Conservation (phyloP, 2,329 filamentous ascomycete genomes). For the Alternaria angustiovoidea region DNA sequence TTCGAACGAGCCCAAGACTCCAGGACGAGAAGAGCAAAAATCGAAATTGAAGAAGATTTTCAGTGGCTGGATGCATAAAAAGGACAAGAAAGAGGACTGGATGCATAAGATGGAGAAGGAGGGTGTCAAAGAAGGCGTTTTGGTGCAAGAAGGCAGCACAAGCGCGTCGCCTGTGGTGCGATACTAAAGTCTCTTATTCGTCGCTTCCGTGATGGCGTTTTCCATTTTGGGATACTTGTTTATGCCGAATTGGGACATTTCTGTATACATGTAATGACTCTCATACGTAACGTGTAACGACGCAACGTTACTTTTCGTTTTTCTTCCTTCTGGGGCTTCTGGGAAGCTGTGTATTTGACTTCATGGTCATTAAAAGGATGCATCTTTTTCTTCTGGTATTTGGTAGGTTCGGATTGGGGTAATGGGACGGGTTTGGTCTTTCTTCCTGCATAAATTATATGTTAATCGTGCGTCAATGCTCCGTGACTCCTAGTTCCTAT, state of each 20-base stretch:
- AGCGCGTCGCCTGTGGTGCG: conserved; percentile 42
- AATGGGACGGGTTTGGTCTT: background rate
- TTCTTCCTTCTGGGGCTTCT: background rate
- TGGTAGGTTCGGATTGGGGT: background rate
- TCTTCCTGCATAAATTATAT: background rate
- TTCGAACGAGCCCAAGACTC: conserved; percentile 27
- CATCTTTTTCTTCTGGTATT: conserved; percentile 1
- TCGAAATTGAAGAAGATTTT: conserved; percentile 47
- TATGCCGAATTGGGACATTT: background rate
- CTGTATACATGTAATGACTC: conserved; percentile 15
- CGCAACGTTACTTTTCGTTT: background rate
- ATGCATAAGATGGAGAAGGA: conserved; percentile 54
- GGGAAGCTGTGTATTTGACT: conserved; percentile 6
- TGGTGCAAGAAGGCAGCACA: conserved; percentile 42
- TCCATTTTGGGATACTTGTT: background rate
- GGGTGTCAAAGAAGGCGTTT: conserved; percentile 52
- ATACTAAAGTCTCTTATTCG: conserved; percentile 32
- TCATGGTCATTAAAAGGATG: background rate
- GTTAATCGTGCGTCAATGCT: background rate
- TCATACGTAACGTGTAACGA: conserved; percentile 31
- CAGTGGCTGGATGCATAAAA: conserved; percentile 47
- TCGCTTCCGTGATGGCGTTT: background rate
- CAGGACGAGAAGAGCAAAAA: conserved; percentile 39
- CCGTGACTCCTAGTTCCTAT: no score
- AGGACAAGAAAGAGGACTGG: conserved; percentile 52